These are phyloP conservation scores for Podospora pseudoanserina DNA, from an alignment of 495 filamentous ascomycete species.

Conservation along the genomic window DNA sequence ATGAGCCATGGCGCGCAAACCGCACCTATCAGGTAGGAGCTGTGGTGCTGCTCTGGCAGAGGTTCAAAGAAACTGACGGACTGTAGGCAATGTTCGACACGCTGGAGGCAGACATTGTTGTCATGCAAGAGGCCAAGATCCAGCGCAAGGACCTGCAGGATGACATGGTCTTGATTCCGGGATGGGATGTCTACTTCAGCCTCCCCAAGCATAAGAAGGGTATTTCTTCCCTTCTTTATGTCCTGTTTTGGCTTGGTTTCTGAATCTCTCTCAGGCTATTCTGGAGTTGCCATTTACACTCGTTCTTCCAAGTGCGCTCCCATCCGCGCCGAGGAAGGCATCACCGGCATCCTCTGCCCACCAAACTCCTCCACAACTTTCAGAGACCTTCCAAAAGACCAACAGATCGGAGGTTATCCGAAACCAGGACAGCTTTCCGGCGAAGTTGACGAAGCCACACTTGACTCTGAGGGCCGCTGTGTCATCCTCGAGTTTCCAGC, in stretches of 20 bases:
- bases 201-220: slow-evolving; percentile 92
- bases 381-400: slow-evolving; percentile 68
- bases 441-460: slow-evolving; percentile 60
- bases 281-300: slow-evolving; percentile 92
- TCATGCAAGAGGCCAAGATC: slow-evolving; percentile 96
- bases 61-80: neutral
- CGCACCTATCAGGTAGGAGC: slow-evolving; percentile 69
- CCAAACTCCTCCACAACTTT: slow-evolving; percentile 73
- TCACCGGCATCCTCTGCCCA: slow-evolving; percentile 75
- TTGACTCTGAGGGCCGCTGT: slow-evolving; percentile 91
- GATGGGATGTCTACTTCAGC: slow-evolving; percentile 97
- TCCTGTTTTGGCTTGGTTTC: neutral
- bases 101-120: slow-evolving; percentile 87
- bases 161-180: slow-evolving; percentile 93
- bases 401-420: slow-evolving; percentile 92
- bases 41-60: neutral
- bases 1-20: slow-evolving; percentile 88
- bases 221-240: slow-evolving; percentile 28
- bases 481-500: slow-evolving; percentile 93
- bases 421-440: slow-evolving; percentile 59
- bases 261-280: slow-evolving; percentile 65
- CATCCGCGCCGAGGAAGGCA: slow-evolving; percentile 88
- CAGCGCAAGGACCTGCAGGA: slow-evolving; percentile 89
- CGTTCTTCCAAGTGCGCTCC: slow-evolving; percentile 84
- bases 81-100: slow-evolving; percentile 85